Evolutionary conservation across 2,329 filamentous ascomycete genomes (phyloP), one percentile per base, ranked within the genome.

Genomic region (Colletotrichum paranaense): DNA sequence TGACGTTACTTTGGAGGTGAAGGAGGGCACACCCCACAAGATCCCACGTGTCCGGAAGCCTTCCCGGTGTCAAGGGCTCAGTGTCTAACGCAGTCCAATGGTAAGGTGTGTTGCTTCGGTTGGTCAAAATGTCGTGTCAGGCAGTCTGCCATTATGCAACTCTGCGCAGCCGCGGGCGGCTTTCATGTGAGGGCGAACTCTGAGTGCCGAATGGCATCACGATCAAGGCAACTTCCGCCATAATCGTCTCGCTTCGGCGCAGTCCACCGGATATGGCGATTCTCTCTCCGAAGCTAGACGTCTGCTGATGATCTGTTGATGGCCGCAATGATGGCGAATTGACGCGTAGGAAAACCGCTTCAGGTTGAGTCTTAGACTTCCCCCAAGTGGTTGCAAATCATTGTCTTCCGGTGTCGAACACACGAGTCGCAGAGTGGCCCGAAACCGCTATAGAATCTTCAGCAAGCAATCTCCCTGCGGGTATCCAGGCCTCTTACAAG

Each of bases 31-130:
- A 57, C 49, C 68, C 66, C 70, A 38, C 70, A 70, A 64, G 53
- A 62, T 73, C 60, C 70, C 67, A 73, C 70, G 66, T 73, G 70
- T 62, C 53, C 67, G 67, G 70, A 65, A 73, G 60, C 32, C 12
- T 24, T 69, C 55, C 70, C 66, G 66, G 70, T 58, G 59, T 32
- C 55, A 58, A 68, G 65, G 52, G 58, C 58, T 30, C 32, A 12
- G 30, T 56, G 46, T 70, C 46, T 49, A 70, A 55, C 22, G 32
- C 32, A 32, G 11, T 30, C 24, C 24, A 64, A 70, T 56, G 46
- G 66, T 56, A 58, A 59, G 66, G 59, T 69, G 49, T 64, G 59
- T 60, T 73, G 70, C 66, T 60, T 73, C 59, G 26, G 46, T 62
- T 70, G 66, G 70, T 49, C 32, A 46, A 60, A 24, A 22, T 64